These are phyloP conservation scores for Takashimella tepidaria DNA, from an alignment of 1,284 basidiomycete genomes.

Conservation along the genomic window DNA sequence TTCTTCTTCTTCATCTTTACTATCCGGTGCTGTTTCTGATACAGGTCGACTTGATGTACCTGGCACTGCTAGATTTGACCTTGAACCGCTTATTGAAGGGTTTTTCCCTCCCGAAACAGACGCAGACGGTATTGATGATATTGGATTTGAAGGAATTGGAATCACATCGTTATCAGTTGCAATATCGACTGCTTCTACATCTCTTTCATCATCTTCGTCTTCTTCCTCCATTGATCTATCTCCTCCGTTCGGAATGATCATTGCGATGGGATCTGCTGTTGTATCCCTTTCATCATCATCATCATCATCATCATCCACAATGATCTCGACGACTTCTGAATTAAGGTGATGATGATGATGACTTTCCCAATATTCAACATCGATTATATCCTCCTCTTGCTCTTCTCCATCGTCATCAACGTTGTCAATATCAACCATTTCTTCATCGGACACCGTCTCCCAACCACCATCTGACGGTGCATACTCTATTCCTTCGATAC, in stretches of 20 bases:
- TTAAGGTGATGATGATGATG: background rate
- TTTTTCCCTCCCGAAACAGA: background rate
- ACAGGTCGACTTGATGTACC: background rate
- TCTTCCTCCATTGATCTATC: slow-evolving; percentile 1
- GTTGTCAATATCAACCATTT: background rate
- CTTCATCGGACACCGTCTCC: slow-evolving; percentile 25
- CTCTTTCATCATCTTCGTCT: slow-evolving; percentile 18
- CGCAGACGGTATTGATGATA: background rate
- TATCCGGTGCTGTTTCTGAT: slow-evolving; percentile 9
- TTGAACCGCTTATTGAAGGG: no score
- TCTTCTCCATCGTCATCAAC: background rate
- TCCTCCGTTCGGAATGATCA: background rate
- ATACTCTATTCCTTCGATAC: slow-evolving; percentile 18
- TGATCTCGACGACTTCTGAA: background rate
- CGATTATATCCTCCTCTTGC: slow-evolving; percentile 4
- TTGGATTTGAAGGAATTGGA: background rate
- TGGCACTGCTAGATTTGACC: background rate
- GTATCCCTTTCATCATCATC: background rate
- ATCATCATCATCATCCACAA: slow-evolving; percentile 6
- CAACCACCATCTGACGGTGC: slow-evolving; percentile 23
- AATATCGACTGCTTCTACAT: slow-evolving; percentile 7
- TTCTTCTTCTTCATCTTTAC: slow-evolving; percentile 8
- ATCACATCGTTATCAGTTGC: background rate
- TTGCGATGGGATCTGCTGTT: background rate
- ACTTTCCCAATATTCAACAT: background rate